Conservation (phyloP, 495 filamentous ascomycete genomes). For the Aspergillus egyptiacus region DNA sequence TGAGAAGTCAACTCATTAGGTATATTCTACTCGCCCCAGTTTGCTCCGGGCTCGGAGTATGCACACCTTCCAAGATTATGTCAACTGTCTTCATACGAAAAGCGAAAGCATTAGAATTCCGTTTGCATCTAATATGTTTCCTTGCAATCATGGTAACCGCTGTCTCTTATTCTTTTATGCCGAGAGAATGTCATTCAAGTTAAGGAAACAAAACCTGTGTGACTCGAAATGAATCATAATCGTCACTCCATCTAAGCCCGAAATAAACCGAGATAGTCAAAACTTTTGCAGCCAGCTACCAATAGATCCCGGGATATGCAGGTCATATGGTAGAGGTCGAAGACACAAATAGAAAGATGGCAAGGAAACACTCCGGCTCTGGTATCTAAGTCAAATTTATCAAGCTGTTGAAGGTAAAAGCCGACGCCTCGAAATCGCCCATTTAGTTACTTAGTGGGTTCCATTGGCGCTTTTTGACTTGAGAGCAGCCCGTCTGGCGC, state of each 20-base stretch:
- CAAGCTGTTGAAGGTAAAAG: constrained; percentile 5
- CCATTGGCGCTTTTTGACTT: constrained; percentile 29
- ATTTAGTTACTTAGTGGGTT: constrained; percentile 20
- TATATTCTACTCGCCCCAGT: too few relatives aligned
- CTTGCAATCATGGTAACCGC: too few relatives aligned
- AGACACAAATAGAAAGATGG: neutral
- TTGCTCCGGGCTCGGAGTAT: too few relatives aligned
- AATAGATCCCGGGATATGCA: constrained; percentile 2
- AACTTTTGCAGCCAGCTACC: neutral
- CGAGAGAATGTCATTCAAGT: too few relatives aligned
- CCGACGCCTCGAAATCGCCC: constrained; percentile 9
- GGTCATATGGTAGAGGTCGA: neutral
- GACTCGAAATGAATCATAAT: too few relatives aligned
- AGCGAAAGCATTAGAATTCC: too few relatives aligned
- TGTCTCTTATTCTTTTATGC: too few relatives aligned
- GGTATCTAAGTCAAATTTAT: constrained; percentile 21
- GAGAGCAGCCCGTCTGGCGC: constrained; percentile 53
- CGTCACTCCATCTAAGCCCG: neutral
- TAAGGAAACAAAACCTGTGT: too few relatives aligned
- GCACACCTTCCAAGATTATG: too few relatives aligned
- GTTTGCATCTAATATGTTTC: too few relatives aligned
- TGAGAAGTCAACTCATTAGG: neutral
- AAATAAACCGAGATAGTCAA: neutral
- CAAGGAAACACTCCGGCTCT: constrained; percentile 16
- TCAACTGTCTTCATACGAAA: too few relatives aligned